Evolutionary conservation across 2,329 filamentous ascomycete species (phyloP).

Genomic region (Phaeosphaeria sp.): DNA sequence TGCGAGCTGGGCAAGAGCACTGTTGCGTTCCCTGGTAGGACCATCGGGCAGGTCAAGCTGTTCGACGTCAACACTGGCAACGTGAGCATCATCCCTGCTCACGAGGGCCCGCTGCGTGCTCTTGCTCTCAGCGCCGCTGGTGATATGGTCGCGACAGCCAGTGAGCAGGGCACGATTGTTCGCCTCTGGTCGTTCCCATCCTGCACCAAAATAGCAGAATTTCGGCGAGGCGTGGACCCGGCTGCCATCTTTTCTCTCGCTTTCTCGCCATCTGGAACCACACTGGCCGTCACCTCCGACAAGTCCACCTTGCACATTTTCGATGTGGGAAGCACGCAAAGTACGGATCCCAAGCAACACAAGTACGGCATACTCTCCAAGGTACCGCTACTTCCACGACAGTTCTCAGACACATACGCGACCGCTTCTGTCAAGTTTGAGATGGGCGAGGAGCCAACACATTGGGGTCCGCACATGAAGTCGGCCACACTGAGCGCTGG

Average conservation of each 20-base stretch:
- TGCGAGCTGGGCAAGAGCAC: slow-evolving; percentile 77
- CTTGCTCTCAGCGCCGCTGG: slow-evolving; percentile 82
- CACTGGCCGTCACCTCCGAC: slow-evolving; percentile 92
- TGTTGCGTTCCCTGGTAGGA: slow-evolving; percentile 87
- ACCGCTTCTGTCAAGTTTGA: slow-evolving; percentile 83
- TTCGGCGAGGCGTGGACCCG: slow-evolving; percentile 86
- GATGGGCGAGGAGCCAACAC: slow-evolving; percentile 73
- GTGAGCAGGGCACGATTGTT: slow-evolving; percentile 89
- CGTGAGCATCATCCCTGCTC: slow-evolving; percentile 92
- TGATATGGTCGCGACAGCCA: slow-evolving; percentile 84
- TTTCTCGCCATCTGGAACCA: slow-evolving; percentile 80
- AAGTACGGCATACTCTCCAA: slow-evolving; percentile 88
- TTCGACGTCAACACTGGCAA: slow-evolving; percentile 79
- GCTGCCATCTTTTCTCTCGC: slow-evolving; percentile 87
- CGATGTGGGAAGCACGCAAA: slow-evolving; percentile 62
- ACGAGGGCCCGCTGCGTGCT: slow-evolving; percentile 78
- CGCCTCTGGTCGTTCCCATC: slow-evolving; percentile 83
- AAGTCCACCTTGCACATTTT: slow-evolving; percentile 96
- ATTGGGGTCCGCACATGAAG: slow-evolving; percentile 35
- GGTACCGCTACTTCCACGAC: slow-evolving; percentile 81
- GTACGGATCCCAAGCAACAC: slow-evolving; percentile 32
- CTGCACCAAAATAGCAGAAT: slow-evolving; percentile 80
- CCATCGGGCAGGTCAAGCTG: slow-evolving; percentile 85
- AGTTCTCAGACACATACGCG: slow-evolving; percentile 90
- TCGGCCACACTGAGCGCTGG: slow-evolving; percentile 52